Evolutionary conservation across 2,329 filamentous ascomycete species (phyloP), one percentile per base, ranked within the genome.

Genomic region (Claviceps sorghi): DNA sequence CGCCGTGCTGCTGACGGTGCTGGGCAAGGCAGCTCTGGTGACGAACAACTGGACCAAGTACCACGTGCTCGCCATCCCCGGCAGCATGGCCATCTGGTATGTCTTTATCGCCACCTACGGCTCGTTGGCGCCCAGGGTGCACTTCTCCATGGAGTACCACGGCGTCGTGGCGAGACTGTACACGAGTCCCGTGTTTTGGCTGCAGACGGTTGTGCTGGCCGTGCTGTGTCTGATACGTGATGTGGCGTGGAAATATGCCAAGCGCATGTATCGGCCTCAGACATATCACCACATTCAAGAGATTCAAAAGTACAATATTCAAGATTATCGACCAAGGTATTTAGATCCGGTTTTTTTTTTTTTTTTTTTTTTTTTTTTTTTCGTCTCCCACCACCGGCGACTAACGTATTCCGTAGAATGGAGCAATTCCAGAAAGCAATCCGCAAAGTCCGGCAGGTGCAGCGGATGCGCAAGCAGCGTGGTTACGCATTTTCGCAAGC

Each of bases 361-460:
- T 26, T 19, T 26, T 6, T 41, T n/a, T 13, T 41, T 17, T 41
- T n/a, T 19, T 26, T 43, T 26, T 29, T 41, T 41, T 30, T 41
- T n/a, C 30, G 4, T 21, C 11, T 5, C 11, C 17, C 50, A 41
- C 19, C 21, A 4, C 22, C 4, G 3, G 4, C 15, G 13, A 19
- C 41, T 19, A 11, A 21, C 40, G 10, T 1, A n/a, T 8, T 10
- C 11, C 22, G 2, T 57, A 91, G 87, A 64, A 98, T 98, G 93
- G 93, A 98, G 65, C 93, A 98, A 71, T 98, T 98, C 76, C 93
- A 98, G 72, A 98, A 98, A 71, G 93, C 93, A 22, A 97, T 98
- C 64, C 86, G 93, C 62, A 98, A 98, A 72, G 93, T 98, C 51
- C 82, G 93, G 50, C 93, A 98, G 70, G 93, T 97, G 42, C 93